phyloP scores from a whole-genome alignment of 768 basidiomycete species.

The Termitomyces heimii region DNA sequence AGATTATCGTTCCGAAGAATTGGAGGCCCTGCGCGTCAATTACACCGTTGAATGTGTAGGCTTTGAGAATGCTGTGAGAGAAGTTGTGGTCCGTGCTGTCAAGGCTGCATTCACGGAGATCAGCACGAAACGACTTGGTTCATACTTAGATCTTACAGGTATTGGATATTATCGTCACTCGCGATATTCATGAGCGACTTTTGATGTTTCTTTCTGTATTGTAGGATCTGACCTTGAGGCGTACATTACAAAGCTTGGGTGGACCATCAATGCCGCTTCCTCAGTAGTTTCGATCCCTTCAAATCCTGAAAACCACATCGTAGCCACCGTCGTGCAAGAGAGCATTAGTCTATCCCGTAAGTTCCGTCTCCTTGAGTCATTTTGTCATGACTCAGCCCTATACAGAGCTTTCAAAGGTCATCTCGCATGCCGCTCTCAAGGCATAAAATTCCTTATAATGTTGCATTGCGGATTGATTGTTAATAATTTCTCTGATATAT shows the following conservation, averaged over 20 bases:
- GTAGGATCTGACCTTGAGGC: slow-evolving; percentile 51
- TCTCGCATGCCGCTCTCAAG: slow-evolving; percentile 59
- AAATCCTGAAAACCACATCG: slow-evolving; percentile 86
- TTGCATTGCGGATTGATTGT: not conserved
- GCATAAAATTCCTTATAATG: slow-evolving; percentile 27
- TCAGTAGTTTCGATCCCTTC: slow-evolving; percentile 65
- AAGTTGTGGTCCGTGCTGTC: slow-evolving; percentile 72
- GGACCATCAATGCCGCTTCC: slow-evolving; percentile 49
- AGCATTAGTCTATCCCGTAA: slow-evolving; percentile 74
- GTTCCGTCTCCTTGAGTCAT: slow-evolving; percentile 21
- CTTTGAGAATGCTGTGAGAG: slow-evolving; percentile 78
- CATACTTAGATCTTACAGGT: slow-evolving; percentile 70
- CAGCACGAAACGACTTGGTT: slow-evolving; percentile 55
- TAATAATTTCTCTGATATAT: not conserved
- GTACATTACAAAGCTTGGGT: slow-evolving; percentile 62
- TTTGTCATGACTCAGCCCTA: slow-evolving; percentile 5
- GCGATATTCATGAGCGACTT: not conserved
- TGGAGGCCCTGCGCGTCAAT: slow-evolving; percentile 74
- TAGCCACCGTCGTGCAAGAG: slow-evolving; percentile 81
- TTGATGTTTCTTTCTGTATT: not conserved
- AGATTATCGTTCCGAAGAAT: slow-evolving; percentile 61
- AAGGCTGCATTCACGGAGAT: slow-evolving; percentile 77
- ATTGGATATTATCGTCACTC: not conserved
- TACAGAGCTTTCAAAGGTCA: slow-evolving; percentile 70
- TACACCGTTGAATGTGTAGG: slow-evolving; percentile 81